Percentiles rank a stretch among this genome's conserved stretches.
These are phyloP conservation scores for Penicillium corylophilum DNA, from an alignment of 2,329 filamentous ascomycete genomes.

Conservation along the genomic window DNA sequence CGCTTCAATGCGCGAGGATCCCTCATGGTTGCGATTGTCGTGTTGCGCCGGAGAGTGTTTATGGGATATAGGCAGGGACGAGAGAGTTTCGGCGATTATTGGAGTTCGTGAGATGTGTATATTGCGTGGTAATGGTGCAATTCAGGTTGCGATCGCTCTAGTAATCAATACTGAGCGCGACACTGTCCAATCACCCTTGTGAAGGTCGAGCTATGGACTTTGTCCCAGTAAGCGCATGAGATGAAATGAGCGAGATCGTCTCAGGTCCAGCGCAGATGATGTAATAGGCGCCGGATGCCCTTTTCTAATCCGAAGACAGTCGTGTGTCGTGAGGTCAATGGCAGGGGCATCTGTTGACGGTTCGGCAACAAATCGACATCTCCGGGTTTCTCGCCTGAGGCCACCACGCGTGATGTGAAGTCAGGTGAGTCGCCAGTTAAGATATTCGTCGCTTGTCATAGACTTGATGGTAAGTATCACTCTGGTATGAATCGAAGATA, in stretches of 20 bases:
- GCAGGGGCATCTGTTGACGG: constrained; percentile 18
- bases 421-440: constrained; percentile 21
- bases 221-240: background rate
- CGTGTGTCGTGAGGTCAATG: background rate
- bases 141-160: constrained; percentile 3
- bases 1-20: constrained; percentile 37
- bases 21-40: constrained; percentile 26
- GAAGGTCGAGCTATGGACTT: constrained; percentile 4
- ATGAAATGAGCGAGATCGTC: background rate
- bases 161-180: background rate
- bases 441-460: background rate
- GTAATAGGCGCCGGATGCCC: background rate
- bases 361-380: constrained; percentile 20
- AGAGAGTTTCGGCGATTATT: background rate
- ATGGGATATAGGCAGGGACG: background rate
- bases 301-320: background rate
- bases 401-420: constrained; percentile 32
- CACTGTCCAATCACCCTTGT: constrained; percentile 1
- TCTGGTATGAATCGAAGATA: too few relatives aligned
- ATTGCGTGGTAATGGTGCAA: background rate
- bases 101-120: background rate
- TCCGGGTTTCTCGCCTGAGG: constrained; percentile 28
- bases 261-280: background rate
- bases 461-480: background rate
- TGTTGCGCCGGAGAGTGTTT: background rate